phyloP scores from a whole-genome alignment of 495 filamentous ascomycete species.

The Cercophora samala region DNA sequence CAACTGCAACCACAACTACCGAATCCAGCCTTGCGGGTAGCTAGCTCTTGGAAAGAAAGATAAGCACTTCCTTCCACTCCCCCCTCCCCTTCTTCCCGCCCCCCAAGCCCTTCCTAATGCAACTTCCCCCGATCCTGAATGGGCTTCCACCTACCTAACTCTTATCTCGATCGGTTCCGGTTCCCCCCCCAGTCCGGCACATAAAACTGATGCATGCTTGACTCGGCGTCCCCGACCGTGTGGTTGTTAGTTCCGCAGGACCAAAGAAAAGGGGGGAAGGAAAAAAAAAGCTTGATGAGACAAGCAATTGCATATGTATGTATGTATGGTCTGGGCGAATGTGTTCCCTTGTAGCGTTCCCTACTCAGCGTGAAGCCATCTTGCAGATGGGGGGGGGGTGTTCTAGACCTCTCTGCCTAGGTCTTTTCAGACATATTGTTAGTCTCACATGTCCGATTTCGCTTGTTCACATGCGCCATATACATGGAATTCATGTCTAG shows the following conservation, averaged over 20 bases:
- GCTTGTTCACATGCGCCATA: neutral
- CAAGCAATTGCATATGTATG: too few relatives aligned
- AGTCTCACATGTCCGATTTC: too few relatives aligned
- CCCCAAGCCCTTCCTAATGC: neutral
- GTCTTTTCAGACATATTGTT: too few relatives aligned
- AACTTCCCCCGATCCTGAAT: neutral
- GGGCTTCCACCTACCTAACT: neutral
- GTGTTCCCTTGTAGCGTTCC: too few relatives aligned
- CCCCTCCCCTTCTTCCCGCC: too few relatives aligned
- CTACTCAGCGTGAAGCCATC: too few relatives aligned
- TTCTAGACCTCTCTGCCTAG: too few relatives aligned
- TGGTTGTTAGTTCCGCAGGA: neutral
- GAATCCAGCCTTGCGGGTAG: neutral
- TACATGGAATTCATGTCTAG: too few relatives aligned
- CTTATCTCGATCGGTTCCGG: neutral
- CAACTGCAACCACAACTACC: neutral
- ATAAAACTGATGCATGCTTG: neutral
- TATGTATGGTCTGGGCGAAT: too few relatives aligned
- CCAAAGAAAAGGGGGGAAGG: too few relatives aligned
- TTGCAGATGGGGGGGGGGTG: too few relatives aligned
- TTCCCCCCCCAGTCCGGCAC: neutral
- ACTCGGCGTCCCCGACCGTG: neutral
- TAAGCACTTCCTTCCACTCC: neutral
- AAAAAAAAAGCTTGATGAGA: too few relatives aligned
- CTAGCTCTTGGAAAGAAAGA: neutral